Base-by-base conservation (phyloP, 352 stramenopile genomes). In the Phytophthora pinifolia region DNA sequence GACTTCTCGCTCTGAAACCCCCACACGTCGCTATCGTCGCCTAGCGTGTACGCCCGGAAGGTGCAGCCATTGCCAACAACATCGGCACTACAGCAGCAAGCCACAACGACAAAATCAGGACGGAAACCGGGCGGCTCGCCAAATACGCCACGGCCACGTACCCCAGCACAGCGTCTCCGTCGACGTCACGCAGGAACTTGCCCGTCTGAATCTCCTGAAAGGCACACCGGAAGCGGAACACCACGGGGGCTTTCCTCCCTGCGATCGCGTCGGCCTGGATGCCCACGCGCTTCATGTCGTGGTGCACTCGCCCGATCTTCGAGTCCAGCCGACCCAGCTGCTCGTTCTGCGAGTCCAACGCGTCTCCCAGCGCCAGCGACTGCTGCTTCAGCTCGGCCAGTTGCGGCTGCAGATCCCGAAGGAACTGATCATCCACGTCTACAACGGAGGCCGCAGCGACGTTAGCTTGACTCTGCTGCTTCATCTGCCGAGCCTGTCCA, bases 11-110 rank as follows among this genome's bases (percentile, higher is more conserved):
- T 88, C 48, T 89, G 80, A 46, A 93, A 89, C 2, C 83, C 83
- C 80, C 80, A 93, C 2, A 89, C 66, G 30, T 93, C 79, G 1
- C 63, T 83, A 39, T 86, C 79, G n/a, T 88, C 79, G n/a, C 76
- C 77, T 8, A 89, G 30, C 9, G 80, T 90, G 45, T 86, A 93
- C 9, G 80, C 80, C 39, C 83, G 83, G 42, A 89, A 93, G 3
- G 72, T 72, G 38, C 83, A 93, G 5, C 73, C 77, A 33, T 79
- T 69, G 8, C 72, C 47, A 1, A 90, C 67, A 13, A 88, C 67
- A 34, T 89, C 76, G n/a, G 78, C 74, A 44, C 83, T 93, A 46
- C 10, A 55, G 12, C 45, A 37, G 20, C 20, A 25, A 25, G 3
- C 1, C 20, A 25, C 20, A 25, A 32, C 35, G 25, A 38, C 1